These are phyloP conservation scores for Boletus bicolor DNA, from an alignment of 768 basidiomycete species.

Conservation along the genomic window DNA sequence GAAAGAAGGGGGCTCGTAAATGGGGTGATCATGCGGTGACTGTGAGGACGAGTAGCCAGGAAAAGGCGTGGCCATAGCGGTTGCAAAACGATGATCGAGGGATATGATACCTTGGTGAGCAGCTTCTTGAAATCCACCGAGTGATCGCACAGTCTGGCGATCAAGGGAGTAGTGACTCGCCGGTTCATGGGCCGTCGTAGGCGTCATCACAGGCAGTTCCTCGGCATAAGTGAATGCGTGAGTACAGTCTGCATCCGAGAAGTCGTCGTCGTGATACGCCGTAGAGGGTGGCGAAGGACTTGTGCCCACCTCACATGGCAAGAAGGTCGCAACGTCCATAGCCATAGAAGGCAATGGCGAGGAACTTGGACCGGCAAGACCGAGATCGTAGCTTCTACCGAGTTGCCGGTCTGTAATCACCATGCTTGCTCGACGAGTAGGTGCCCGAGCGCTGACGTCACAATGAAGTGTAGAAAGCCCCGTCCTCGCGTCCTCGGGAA, in stretches of 20 bases:
- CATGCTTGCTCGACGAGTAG: slow-evolving; percentile 17
- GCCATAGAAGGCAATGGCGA: slow-evolving; percentile 15
- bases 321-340: slow-evolving; percentile 11
- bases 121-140: slow-evolving; percentile 16
- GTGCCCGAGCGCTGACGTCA: slow-evolving; percentile 23
- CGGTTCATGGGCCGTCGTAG: slow-evolving; percentile 8
- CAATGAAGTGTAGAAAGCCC: slow-evolving; percentile 11
- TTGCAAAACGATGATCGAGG: slow-evolving; percentile 25
- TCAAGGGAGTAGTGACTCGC: slow-evolving; percentile 12
- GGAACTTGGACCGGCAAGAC: slow-evolving; percentile 1
- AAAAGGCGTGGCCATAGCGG: slow-evolving; percentile 26
- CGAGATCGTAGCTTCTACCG: slow-evolving; percentile 6
- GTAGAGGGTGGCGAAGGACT: slow-evolving; percentile 22
- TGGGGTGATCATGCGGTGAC: slow-evolving; percentile 28
- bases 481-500: slow-evolving; percentile 27
- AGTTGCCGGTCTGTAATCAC: slow-evolving; percentile 9
- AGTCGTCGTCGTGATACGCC: slow-evolving; percentile 26
- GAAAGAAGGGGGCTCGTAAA: slow-evolving; percentile 26
- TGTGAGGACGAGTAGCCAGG: slow-evolving; percentile 31
- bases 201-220: slow-evolving; percentile 14
- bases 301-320: slow-evolving; percentile 14
- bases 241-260: slow-evolving; percentile 13
- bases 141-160: slow-evolving; percentile 18
- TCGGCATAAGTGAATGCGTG: slow-evolving; percentile 16
- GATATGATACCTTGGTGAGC: slow-evolving; percentile 17